These are phyloP conservation scores for Cyclospora cayetanensis DNA, from an alignment of 169 alveolate genomes.

Conservation along the genomic window DNA sequence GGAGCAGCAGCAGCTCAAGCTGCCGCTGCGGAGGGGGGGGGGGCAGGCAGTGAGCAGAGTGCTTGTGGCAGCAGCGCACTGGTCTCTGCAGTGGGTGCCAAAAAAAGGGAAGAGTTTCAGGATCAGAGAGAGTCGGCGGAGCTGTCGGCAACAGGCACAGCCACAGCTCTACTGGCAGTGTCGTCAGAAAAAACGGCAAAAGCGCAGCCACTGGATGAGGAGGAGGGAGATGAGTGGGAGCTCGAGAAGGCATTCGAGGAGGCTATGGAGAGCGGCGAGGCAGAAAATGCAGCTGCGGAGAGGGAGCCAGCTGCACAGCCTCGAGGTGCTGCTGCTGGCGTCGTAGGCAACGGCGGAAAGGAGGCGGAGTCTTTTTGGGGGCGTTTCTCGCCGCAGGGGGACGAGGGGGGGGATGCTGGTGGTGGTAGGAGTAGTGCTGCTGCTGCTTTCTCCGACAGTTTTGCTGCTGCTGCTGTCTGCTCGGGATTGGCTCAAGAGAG, in stretches of 20 bases:
- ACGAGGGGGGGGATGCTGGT: too few relatives aligned
- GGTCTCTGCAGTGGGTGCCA: not conserved
- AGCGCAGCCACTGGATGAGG: not conserved
- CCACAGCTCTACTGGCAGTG: not conserved
- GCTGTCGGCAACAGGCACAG: not conserved
- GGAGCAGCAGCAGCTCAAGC: not conserved
- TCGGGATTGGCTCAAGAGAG: not conserved
- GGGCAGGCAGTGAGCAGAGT: too few relatives aligned
- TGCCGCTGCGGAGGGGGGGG: not conserved
- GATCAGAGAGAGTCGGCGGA: not conserved
- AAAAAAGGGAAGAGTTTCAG: not conserved
- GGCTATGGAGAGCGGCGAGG: slow-evolving; percentile 18
- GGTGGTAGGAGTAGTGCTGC: too few relatives aligned
- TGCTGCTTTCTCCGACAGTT: not conserved
- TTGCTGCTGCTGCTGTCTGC: not conserved
- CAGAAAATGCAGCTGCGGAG: slow-evolving; percentile 46
- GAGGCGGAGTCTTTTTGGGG: slow-evolving; percentile 7
- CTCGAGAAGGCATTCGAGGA: slow-evolving; percentile 24
- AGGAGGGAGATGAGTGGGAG: slow-evolving; percentile 24
- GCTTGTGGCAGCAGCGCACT: too few relatives aligned
- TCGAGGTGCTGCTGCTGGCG: not conserved
- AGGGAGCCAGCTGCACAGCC: slow-evolving; percentile 4
- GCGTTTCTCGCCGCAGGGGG: too few relatives aligned
- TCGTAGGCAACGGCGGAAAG: not conserved
- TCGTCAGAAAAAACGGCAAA: not conserved